Evolutionary conservation across 2,329 filamentous ascomycete genomes (phyloP).

Genomic region (Nemania diffusa): DNA sequence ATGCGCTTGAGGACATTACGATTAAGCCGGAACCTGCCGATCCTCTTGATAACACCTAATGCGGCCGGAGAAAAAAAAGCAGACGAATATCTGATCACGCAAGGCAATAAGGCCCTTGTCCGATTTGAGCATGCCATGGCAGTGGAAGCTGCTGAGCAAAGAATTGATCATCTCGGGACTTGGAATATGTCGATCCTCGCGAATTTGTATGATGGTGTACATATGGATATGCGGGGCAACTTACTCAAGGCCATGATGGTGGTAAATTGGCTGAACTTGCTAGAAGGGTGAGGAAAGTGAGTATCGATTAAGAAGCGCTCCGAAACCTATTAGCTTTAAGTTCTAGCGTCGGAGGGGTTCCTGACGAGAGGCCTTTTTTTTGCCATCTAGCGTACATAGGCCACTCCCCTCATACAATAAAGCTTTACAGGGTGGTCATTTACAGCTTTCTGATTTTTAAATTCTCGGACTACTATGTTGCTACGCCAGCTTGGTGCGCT

Average conservation of each 20-base stretch:
- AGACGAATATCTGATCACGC: slow-evolving; percentile 57
- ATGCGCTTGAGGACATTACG: slow-evolving; percentile 30
- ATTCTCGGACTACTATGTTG: not conserved
- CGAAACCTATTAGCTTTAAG: slow-evolving; percentile 16
- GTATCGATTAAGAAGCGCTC: not conserved
- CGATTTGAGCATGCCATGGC: slow-evolving; percentile 56
- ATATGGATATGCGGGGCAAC: slow-evolving; percentile 60
- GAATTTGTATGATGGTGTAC: slow-evolving; percentile 60
- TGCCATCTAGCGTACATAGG: not conserved
- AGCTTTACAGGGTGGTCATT: not conserved
- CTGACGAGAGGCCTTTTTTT: not conserved
- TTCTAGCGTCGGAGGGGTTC: slow-evolving; percentile 11
- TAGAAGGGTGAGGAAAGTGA: slow-evolving; percentile 36
- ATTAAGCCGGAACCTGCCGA: slow-evolving; percentile 36
- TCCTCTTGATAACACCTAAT: slow-evolving; percentile 57
- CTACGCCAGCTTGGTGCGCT: not conserved
- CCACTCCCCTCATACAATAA: not conserved
- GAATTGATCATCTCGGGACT: slow-evolving; percentile 59
- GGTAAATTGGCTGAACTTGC: slow-evolving; percentile 58
- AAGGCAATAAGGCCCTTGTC: slow-evolving; percentile 60
- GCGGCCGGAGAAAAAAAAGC: slow-evolving; percentile 58
- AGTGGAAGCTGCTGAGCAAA: slow-evolving; percentile 49
- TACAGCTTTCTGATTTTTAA: not conserved
- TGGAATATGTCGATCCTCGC: slow-evolving; percentile 63
- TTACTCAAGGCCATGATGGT: slow-evolving; percentile 62